These are phyloP conservation scores for Pseudocercospora pini-densiflorae DNA, from an alignment of 2,329 filamentous ascomycete species.

Conservation along the genomic window DNA sequence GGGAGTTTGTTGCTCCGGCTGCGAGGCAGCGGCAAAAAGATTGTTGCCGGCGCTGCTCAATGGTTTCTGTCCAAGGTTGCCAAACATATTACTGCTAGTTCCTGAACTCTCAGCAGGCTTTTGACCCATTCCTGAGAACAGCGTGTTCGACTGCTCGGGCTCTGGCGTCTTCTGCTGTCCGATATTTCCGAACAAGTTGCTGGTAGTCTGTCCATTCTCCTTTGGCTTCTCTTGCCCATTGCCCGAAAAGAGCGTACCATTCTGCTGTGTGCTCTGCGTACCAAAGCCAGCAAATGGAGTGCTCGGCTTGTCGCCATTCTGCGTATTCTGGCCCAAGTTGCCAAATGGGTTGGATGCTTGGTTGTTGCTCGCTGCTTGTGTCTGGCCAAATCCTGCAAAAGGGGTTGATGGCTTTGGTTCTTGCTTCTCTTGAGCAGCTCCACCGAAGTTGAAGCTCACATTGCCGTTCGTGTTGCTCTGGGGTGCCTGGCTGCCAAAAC, in stretches of 20 bases:
- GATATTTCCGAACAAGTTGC: conserved; percentile 5
- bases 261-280: conserved; percentile 13
- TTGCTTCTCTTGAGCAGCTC: conserved; percentile 10
- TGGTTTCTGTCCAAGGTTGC: conserved; percentile 17
- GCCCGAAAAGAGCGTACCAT: conserved; percentile 20
- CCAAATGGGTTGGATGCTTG: conserved; percentile 14
- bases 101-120: conserved; percentile 10
- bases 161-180: conserved; percentile 8
- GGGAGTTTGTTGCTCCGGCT: conserved; percentile 1
- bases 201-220: conserved; percentile 10
- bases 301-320: conserved; percentile 13
- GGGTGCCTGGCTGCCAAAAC: conserved; percentile 24
- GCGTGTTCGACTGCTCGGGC: neutral
- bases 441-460: conserved; percentile 13
- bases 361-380: conserved; percentile 12
- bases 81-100: conserved; percentile 18
- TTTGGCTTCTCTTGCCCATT: conserved; percentile 21
- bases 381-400: conserved; percentile 17
- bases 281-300: conserved; percentile 15
- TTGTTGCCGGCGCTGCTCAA: conserved; percentile 4
- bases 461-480: conserved; percentile 17
- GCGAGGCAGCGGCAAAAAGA: neutral
- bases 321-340: conserved; percentile 12
- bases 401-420: conserved; percentile 4
- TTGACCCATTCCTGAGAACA: conserved; percentile 8